Evolutionary conservation across 495 filamentous ascomycete genomes (phyloP), one percentile per base, ranked within the genome.

Genomic region (Xylaria nigripes): DNA sequence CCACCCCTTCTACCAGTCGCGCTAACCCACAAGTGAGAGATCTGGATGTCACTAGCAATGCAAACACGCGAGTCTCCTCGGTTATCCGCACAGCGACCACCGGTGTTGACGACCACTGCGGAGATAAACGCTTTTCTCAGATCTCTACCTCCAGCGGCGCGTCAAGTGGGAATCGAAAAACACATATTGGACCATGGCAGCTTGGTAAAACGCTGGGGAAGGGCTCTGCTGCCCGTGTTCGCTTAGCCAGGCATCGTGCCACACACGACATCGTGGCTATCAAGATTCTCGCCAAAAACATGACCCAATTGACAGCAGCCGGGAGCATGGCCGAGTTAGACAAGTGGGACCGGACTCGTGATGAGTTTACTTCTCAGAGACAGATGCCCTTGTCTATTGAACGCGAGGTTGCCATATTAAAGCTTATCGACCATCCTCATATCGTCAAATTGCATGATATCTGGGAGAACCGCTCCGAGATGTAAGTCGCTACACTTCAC

Each of bases 361-460:
- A 76, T 6, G 76, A 80, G 30, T 76, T 73, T 16, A 74, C 76
- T 10, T 76, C 79, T 15, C 70, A 79, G 55, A 79, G 81, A 51
- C 75, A 80, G 27, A 91, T 96, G 71, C 91, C 91, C 1, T 80
- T 86, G 58, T 86, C 84, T 1, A 87, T 97, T 45, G 93, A 97
- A 64, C 78, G 93, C 32, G 93, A 98, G 63, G 87, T 95, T 36
- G 87, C 89, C 9, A 92, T 98, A 54, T 92, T 97, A 83, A 97
- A 94, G 67, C 76, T 97, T 36, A 89, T 97, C 48, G 83, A 92
- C 56, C 93, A 99, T 71, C 87, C 83, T 0, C 89, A 97, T 66
- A 87, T 99, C 48, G 88, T 96, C 62, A 85, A 84, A 52, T 70
- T 99, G 8, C 87, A 87, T 62, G 94, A 97, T 70, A 86, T 97